Evolutionary conservation across 768 basidiomycete genomes (phyloP).

Genomic region (Leccinum arenicola): DNA sequence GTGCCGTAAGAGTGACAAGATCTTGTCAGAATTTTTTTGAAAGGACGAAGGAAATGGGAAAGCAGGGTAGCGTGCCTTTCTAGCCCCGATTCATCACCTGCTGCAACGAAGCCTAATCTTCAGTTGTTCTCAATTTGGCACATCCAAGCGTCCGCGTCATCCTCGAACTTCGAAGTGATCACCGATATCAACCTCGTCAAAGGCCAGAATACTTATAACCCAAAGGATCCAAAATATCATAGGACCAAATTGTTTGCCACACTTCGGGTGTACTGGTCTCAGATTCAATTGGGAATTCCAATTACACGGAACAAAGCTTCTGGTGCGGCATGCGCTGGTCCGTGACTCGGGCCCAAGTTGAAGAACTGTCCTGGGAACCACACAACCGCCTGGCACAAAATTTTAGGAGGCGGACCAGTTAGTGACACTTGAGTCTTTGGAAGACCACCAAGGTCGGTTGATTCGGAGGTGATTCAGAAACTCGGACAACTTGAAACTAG

Average conservation of each 20-base stretch:
- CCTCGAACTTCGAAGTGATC: not conserved
- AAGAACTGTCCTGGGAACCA: too few relatives aligned
- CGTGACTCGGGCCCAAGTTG: too few relatives aligned
- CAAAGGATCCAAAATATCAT: not conserved
- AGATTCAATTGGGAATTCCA: not conserved
- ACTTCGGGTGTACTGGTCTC: not conserved
- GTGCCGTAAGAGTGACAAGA: not conserved
- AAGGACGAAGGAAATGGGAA: not conserved
- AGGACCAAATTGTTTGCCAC: not conserved
- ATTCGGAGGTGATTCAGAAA: not conserved
- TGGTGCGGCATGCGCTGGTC: not conserved
- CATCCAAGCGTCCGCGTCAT: not conserved
- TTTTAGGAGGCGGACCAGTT: not conserved
- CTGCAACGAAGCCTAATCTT: not conserved
- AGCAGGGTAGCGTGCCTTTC: not conserved
- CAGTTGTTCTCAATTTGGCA: not conserved
- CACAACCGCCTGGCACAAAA: too few relatives aligned
- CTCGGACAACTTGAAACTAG: not conserved
- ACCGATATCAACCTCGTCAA: not conserved
- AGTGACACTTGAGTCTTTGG: not conserved
- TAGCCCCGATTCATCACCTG: not conserved
- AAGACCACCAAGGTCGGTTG: not conserved
- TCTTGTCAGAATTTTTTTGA: not conserved
- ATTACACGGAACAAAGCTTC: not conserved
- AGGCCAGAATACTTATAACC: not conserved